These are phyloP conservation scores for Kluyveromyces nonfermentans DNA, from an alignment of 805 yeast genomes.

Conservation along the genomic window DNA sequence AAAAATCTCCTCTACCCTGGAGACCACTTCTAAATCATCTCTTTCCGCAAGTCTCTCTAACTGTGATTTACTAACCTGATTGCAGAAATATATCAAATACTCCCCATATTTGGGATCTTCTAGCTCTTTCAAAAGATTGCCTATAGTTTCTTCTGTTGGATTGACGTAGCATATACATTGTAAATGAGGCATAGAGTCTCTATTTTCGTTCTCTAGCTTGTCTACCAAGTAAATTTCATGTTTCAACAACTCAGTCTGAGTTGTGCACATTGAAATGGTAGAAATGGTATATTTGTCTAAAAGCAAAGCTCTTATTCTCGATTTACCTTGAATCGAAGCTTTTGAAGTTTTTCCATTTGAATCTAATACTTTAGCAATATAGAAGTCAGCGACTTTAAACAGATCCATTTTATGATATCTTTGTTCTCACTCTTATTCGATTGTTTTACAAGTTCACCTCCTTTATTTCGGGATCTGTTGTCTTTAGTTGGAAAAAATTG, in stretches of 20 bases:
- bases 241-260: slow-evolving; percentile 75
- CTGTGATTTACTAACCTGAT: slow-evolving; percentile 63
- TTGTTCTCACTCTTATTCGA: background rate
- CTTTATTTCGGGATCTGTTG: background rate
- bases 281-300: slow-evolving; percentile 75
- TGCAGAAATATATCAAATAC: slow-evolving; percentile 73
- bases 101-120: slow-evolving; percentile 67
- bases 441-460: background rate
- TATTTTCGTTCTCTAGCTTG: slow-evolving; percentile 45
- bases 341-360: slow-evolving; percentile 14
- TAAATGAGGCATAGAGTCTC: slow-evolving; percentile 71
- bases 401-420: slow-evolving; percentile 33
- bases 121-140: slow-evolving; percentile 54
- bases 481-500: background rate
- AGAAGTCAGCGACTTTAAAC: slow-evolving; percentile 37
- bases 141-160: slow-evolving; percentile 60
- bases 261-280: slow-evolving; percentile 77
- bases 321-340: slow-evolving; percentile 18
- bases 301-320: slow-evolving; percentile 59
- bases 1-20: slow-evolving; percentile 71
- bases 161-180: slow-evolving; percentile 71
- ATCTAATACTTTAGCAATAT: slow-evolving; percentile 33
- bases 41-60: slow-evolving; percentile 83
- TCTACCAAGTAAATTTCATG: slow-evolving; percentile 83
- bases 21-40: slow-evolving; percentile 76